Conservation (phyloP, 1,284 basidiomycete species). For the Boletellus dicymbophilus region DNA sequence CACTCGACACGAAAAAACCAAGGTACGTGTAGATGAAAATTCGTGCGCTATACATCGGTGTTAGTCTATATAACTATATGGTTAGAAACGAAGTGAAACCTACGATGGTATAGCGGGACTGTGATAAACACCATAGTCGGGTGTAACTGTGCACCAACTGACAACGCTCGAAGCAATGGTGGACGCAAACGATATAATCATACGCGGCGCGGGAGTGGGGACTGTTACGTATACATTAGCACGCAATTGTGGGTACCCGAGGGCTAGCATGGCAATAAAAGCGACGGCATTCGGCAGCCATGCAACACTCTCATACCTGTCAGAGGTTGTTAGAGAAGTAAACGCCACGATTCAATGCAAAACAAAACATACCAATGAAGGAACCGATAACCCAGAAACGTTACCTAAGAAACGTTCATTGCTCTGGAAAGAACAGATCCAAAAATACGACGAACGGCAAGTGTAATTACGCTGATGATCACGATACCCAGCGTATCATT, state of each 20-base stretch:
- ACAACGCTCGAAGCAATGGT: constrained; percentile 45
- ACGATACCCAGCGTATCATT: constrained; percentile 71
- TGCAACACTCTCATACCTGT: constrained; percentile 53
- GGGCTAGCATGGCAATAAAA: constrained; percentile 65
- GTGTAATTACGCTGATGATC: constrained; percentile 69
- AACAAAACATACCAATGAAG: constrained; percentile 49
- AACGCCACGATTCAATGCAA: neutral
- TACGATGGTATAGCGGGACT: constrained; percentile 49
- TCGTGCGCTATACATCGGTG: constrained; percentile 33
- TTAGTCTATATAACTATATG: neutral
- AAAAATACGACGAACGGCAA: constrained; percentile 46
- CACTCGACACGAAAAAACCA: constrained; percentile 62
- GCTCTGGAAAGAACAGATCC: neutral
- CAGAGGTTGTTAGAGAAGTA: no score
- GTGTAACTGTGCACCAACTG: constrained; percentile 55
- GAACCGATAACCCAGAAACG: constrained; percentile 64
- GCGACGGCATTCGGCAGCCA: constrained; percentile 71
- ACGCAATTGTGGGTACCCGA: constrained; percentile 42
- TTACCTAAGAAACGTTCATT: constrained; percentile 35
- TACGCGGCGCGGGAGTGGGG: constrained; percentile 29
- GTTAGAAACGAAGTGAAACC: constrained; percentile 11
- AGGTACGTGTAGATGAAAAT: constrained; percentile 69
- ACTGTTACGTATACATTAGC: constrained; percentile 32
- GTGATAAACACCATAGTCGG: constrained; percentile 66
- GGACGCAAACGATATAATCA: constrained; percentile 44